These are phyloP conservation scores for Sechiopsis laciniata DNA, from an alignment of 306 rosid species.

Conservation along the genomic window DNA sequence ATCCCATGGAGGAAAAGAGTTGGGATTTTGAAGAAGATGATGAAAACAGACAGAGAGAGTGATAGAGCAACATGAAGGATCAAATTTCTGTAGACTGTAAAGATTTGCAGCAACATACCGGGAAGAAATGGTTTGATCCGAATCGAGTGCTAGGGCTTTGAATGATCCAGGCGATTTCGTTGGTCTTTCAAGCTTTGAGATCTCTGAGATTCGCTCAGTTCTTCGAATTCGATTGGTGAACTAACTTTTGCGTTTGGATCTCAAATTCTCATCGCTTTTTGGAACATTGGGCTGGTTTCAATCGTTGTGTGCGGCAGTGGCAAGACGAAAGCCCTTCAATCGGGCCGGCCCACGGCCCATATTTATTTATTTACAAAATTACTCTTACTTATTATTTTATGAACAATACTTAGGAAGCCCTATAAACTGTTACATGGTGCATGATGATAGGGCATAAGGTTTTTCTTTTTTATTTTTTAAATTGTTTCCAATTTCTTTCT, in stretches of 20 bases:
- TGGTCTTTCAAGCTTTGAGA: background rate
- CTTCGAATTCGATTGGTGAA: background rate
- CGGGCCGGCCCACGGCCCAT: constrained; percentile 8
- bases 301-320: background rate
- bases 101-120: constrained; percentile 37
- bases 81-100: constrained; percentile 48
- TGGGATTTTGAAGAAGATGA: constrained; percentile 62
- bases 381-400: too few species aligned
- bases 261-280: too few species aligned
- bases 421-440: too few species aligned
- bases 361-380: too few species aligned
- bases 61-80: constrained; percentile 56
- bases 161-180: background rate
- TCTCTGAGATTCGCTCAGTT: background rate
- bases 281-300: background rate
- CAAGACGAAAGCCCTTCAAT: background rate
- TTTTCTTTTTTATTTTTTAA: too few species aligned
- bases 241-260: background rate
- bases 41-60: constrained; percentile 35
- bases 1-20: constrained; percentile 56
- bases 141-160: background rate
- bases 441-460: too few species aligned
- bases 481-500: too few species aligned
- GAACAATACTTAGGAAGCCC: too few species aligned
- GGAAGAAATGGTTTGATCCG: background rate